phyloP scores from a whole-genome alignment of 2,329 filamentous ascomycete genomes.

The Epichloe sibirici region DNA sequence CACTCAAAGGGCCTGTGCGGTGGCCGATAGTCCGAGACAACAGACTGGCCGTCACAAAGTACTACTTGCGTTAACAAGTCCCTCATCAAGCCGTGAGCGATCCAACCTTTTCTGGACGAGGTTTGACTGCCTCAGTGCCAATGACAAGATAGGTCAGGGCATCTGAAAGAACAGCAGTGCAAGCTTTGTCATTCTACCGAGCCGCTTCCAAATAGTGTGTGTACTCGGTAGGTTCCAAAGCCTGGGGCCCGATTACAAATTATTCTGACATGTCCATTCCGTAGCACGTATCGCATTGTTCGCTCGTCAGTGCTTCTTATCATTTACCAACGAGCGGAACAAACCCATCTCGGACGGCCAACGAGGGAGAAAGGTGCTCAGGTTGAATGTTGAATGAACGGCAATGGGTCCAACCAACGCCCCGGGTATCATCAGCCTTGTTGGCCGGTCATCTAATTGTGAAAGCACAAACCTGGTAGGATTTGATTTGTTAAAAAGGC shows the following conservation, averaged over 20 bases:
- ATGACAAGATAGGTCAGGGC: too few relatives aligned
- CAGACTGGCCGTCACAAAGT: too few relatives aligned
- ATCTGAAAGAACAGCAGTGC: too few relatives aligned
- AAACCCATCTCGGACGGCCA: background rate
- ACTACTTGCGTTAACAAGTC: too few relatives aligned
- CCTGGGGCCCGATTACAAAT: background rate
- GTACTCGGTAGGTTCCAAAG: background rate
- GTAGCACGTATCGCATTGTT: background rate
- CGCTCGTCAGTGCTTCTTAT: background rate
- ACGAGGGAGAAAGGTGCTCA: slow-evolving; percentile 6
- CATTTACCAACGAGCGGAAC: background rate
- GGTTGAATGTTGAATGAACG: background rate
- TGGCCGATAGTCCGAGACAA: background rate
- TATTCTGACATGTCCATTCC: background rate
- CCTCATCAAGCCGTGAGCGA: background rate
- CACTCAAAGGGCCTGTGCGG: background rate
- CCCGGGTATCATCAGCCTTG: too few relatives aligned
- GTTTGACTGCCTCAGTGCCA: too few relatives aligned
- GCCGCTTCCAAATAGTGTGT: background rate
- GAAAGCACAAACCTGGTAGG: slow-evolving; percentile 11
- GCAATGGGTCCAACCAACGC: slow-evolving; percentile 6
- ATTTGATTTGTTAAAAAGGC: background rate
- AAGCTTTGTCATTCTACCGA: too few relatives aligned
- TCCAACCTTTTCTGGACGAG: background rate
- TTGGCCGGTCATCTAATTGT: background rate